A percentile compares a stretch with the other conserved stretches of the same genome.
Evolutionary conservation across 306 rosid species (phyloP).

Genomic region (Hippophae tibetana): DNA sequence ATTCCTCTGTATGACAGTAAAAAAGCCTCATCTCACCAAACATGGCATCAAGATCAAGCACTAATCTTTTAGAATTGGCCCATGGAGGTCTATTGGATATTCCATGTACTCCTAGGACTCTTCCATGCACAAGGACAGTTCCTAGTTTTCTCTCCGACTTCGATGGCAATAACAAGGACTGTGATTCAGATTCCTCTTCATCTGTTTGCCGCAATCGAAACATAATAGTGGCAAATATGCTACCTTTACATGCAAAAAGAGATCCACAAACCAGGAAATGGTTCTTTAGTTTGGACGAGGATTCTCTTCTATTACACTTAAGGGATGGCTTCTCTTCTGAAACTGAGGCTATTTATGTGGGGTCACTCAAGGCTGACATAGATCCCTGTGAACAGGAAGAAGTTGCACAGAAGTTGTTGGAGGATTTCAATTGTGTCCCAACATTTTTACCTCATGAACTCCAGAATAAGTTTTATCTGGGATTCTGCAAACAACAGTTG

Average conservation of each 20-base stretch:
- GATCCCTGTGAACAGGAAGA: constrained; percentile 58
- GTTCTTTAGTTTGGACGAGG: constrained; percentile 68
- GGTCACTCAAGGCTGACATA: constrained; percentile 53
- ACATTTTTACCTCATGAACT: constrained; percentile 58
- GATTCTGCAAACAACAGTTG: constrained; percentile 73
- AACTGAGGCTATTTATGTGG: constrained; percentile 51
- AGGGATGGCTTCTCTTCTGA: constrained; percentile 55
- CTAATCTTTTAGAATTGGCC: constrained; percentile 51
- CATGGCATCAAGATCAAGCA: constrained; percentile 54
- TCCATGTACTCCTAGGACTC: constrained; percentile 46
- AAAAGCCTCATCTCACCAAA: neutral
- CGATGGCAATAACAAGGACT: constrained; percentile 26
- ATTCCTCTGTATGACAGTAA: no score
- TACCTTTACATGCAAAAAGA: constrained; percentile 57
- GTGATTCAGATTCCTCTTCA: constrained; percentile 21
- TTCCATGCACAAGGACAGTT: constrained; percentile 45
- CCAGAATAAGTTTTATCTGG: constrained; percentile 58
- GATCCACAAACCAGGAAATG: constrained; percentile 51
- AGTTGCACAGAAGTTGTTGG: constrained; percentile 52
- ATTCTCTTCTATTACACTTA: constrained; percentile 49
- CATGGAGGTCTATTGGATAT: constrained; percentile 46
- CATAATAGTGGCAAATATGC: constrained; percentile 57
- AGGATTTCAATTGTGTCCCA: constrained; percentile 71
- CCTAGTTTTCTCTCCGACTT: constrained; percentile 41
- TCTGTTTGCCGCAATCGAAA: constrained; percentile 32